Evolutionary conservation across 306 rosid genomes (phyloP), one percentile per base, ranked within the genome.

Genomic region (Acmispon strigosus): DNA sequence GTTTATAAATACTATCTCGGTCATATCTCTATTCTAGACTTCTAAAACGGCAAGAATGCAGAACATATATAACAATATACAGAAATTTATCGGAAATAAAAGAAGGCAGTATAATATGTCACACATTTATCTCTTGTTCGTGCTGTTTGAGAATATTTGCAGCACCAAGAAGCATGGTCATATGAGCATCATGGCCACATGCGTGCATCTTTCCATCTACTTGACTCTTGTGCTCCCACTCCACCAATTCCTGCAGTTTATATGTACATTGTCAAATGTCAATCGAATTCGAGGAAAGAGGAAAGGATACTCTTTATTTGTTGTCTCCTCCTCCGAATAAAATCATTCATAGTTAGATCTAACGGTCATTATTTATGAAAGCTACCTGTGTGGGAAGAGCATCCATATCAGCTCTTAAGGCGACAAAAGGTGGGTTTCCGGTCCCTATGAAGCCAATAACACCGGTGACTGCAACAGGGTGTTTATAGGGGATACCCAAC

Each of bases 371-470:
- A 47, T 1, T 27, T 27, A 5, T 14, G 2, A 11, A 62, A 42
- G n/a, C 7, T 13, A 90, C 95, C 92, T 84, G 87, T 62, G 86
- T 75, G 43, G 88, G 56, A 43, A 90, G 88, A 58, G 96, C 96
- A 79, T 90, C 96, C 94, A 90, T 88, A 48, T 90, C 96, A 51
- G 92, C 95, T 80, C 96, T 78, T 42, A 90, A 0, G 14, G 94
- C 95, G 43, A 90, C 95, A 65, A 90, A 90, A 65, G 96, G 96
- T 0, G 95, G 78, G 15, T 14, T 78, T 8, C 88, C 84, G 8
- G 88, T 82, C 29, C 96, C 96, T 12, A 90, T 49, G 67, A 17
- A 83, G 72, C 90, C 96, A 36, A 84, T 42, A 42, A 90, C 86
- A 39, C 90, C 96, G 7, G 95, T 90, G 10, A 76, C 62, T 5